Evolutionary conservation across 176 grass and related monocot species (phyloP).

Genomic region (Eleusine coracana): DNA sequence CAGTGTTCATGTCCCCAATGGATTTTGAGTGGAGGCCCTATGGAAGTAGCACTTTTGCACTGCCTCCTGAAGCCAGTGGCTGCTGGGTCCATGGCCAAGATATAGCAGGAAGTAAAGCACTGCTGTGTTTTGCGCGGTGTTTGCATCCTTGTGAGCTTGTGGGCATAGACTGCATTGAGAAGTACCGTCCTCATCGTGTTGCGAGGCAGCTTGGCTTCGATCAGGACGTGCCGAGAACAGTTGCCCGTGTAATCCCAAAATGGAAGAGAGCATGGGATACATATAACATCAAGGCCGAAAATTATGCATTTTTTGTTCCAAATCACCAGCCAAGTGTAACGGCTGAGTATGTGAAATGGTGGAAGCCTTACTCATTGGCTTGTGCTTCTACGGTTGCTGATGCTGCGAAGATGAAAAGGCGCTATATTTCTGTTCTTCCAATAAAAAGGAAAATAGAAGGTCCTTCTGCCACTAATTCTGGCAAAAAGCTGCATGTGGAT

Average conservation of each 20-base stretch:
- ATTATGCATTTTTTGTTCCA: constrained; percentile 47
- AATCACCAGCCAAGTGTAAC: constrained; percentile 43
- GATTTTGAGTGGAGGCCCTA: constrained; percentile 53
- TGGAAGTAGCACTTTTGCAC: not conserved
- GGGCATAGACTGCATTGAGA: constrained; percentile 46
- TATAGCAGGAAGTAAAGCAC: constrained; percentile 2
- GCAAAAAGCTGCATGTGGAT: not conserved
- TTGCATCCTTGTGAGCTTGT: constrained; percentile 48
- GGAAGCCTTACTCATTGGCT: constrained; percentile 45
- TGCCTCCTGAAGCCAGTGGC: not conserved
- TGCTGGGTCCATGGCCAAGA: constrained; percentile 18
- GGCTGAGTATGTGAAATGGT: constrained; percentile 53
- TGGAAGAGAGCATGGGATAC: constrained; percentile 59
- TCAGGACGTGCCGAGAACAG: constrained; percentile 59
- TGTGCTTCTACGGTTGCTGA: constrained; percentile 17
- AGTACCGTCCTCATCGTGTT: constrained; percentile 59
- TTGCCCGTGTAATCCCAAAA: constrained; percentile 32
- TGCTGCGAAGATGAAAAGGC: constrained; percentile 32
- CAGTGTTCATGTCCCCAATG: constrained; percentile 29
- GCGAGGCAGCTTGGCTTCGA: constrained; percentile 74
- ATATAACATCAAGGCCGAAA: constrained; percentile 53
- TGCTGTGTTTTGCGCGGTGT: constrained; percentile 37
- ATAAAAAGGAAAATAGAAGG: constrained; percentile 62
- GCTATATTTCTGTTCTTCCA: not conserved
- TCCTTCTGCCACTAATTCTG: constrained; percentile 22